A percentile compares a stretch with the other conserved stretches of the same genome.
Evolutionary conservation across 176 grass and related monocot species (phyloP).

Genomic region (Carex littledalei): DNA sequence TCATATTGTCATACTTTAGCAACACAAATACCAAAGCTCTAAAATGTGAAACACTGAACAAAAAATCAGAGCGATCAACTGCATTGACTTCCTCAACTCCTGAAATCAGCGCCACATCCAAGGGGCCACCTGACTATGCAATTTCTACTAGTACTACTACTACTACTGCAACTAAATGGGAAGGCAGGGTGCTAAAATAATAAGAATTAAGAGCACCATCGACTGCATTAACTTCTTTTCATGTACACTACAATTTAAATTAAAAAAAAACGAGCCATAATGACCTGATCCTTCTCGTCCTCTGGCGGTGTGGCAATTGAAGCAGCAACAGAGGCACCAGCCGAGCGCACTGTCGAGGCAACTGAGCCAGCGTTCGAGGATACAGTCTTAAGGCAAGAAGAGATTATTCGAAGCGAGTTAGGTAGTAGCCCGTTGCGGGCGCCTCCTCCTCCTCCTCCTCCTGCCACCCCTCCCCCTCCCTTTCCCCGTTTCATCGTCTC

Average conservation of each 20-base stretch:
- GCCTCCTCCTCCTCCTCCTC: constrained; percentile 29
- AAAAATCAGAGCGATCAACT: neutral
- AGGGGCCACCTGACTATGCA: neutral
- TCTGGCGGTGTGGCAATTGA: constrained; percentile 63
- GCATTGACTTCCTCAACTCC: neutral
- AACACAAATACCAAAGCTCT: neutral
- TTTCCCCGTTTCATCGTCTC: constrained; percentile 21
- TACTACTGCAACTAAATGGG: neutral
- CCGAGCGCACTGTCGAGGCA: constrained; percentile 93
- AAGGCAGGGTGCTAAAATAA: neutral
- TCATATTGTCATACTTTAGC: neutral
- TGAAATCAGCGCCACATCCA: neutral
- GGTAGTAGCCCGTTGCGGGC: constrained; percentile 88
- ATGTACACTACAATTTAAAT: constrained; percentile 11
- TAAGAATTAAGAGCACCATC: neutral
- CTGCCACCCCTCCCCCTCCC: constrained; percentile 19
- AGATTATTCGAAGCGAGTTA: constrained; percentile 94
- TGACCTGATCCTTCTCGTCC: constrained; percentile 98
- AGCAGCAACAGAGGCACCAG: constrained; percentile 85
- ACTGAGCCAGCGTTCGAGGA: constrained; percentile 93
- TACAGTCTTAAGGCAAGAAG: constrained; percentile 97
- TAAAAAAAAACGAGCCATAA: neutral
- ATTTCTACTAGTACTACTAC: neutral
- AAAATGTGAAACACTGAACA: neutral
- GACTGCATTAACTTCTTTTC: constrained; percentile 12